Evolutionary conservation across 176 grass and related monocot genomes (phyloP).

Genomic region (Triticum monococcum): DNA sequence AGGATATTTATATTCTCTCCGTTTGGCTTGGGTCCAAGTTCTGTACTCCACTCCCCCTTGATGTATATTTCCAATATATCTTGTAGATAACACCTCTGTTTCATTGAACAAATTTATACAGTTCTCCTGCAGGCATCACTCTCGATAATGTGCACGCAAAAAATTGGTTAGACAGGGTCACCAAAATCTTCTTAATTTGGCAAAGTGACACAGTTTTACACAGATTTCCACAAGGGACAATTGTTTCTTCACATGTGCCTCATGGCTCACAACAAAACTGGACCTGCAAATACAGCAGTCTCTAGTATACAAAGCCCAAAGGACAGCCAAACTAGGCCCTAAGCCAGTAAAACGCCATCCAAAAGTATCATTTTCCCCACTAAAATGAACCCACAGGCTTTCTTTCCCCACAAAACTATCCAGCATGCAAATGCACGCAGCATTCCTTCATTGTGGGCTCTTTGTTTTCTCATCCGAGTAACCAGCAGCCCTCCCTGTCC

Average conservation of each 20-base stretch:
- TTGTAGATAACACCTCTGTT: not conserved
- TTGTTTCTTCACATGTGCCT: not conserved
- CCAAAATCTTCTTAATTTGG: not conserved
- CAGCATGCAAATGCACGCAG: not conserved
- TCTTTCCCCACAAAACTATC: not conserved
- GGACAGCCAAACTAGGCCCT: not conserved
- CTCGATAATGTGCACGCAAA: not conserved
- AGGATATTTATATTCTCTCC: not conserved
- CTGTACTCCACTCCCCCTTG: not conserved
- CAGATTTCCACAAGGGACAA: not conserved
- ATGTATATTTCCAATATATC: not conserved
- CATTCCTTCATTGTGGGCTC: conserved; percentile 5
- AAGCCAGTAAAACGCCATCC: not conserved
- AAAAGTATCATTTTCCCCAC: not conserved
- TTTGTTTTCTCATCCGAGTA: conserved; percentile 54
- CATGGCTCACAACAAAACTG: conserved; percentile 8
- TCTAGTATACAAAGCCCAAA: not conserved
- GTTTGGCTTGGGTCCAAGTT: not conserved
- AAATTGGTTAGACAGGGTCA: not conserved
- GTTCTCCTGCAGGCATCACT: not conserved
- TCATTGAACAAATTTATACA: not conserved
- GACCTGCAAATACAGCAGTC: not conserved
- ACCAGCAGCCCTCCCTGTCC: conserved; percentile 67
- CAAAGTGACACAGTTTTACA: not conserved
- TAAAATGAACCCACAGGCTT: not conserved